Evolutionary conservation across 2,329 filamentous ascomycete species (phyloP).

Genomic region (Trichoderma lentiforme): DNA sequence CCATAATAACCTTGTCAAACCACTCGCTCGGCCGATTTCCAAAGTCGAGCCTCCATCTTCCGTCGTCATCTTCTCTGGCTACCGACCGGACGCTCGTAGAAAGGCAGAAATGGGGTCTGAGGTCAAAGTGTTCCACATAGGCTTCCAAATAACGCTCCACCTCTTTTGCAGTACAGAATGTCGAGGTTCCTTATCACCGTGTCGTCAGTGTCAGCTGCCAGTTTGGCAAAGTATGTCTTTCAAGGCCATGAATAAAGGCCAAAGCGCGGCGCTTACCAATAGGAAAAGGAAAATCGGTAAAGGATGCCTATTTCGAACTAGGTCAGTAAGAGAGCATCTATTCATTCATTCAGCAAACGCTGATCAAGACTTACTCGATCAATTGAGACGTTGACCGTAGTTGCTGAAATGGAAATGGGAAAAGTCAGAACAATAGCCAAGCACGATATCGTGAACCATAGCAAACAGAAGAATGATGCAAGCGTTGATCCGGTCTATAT

Average conservation of each 20-base stretch:
- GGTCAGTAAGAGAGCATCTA: not conserved
- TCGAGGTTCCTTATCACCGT: slow-evolving; percentile 20
- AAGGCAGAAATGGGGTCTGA: slow-evolving; percentile 29
- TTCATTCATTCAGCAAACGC: not conserved
- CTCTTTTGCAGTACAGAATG: slow-evolving; percentile 25
- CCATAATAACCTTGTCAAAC: slow-evolving; percentile 41
- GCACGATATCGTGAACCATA: not conserved
- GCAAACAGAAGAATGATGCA: not conserved
- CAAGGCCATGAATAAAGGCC: not conserved
- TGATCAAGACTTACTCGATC: slow-evolving; percentile 20
- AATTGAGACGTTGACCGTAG: slow-evolving; percentile 27
- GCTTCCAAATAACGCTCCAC: slow-evolving; percentile 34
- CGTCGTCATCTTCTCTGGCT: slow-evolving; percentile 12
- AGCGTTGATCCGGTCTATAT: not conserved
- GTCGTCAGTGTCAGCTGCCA: not conserved
- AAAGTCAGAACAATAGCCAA: not conserved
- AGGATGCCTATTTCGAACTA: not conserved
- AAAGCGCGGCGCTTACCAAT: slow-evolving; percentile 20
- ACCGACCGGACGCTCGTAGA: slow-evolving; percentile 26
- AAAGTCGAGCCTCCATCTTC: slow-evolving; percentile 31
- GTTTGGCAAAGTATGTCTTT: not conserved
- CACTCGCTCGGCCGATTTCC: slow-evolving; percentile 21
- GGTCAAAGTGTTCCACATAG: slow-evolving; percentile 35
- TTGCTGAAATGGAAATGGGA: slow-evolving; percentile 20
- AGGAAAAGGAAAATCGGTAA: slow-evolving; percentile 36